These are phyloP conservation scores for Myxozyma vanderwaltii DNA, from an alignment of 805 yeast species.

Conservation along the genomic window DNA sequence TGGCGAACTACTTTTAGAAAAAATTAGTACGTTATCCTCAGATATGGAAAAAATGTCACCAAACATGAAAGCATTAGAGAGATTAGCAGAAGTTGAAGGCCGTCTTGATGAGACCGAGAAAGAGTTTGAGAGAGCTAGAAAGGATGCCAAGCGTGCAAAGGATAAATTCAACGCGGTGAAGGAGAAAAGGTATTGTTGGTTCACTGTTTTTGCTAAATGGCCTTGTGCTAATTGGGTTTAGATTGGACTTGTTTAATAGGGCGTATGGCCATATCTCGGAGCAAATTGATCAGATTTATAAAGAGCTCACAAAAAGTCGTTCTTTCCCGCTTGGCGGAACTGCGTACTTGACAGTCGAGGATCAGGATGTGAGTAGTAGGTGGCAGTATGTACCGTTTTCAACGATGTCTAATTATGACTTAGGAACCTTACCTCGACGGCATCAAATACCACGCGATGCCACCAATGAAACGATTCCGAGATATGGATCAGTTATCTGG, in stretches of 20 bases:
- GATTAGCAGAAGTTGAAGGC: constrained; percentile 67
- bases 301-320: constrained; percentile 75
- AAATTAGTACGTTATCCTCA: constrained; percentile 37
- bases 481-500: constrained; percentile 93
- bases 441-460: constrained; percentile 89
- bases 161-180: constrained; percentile 63
- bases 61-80: constrained; percentile 76
- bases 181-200: constrained; percentile 50
- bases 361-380: constrained; percentile 55
- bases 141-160: constrained; percentile 56
- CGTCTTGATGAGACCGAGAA: constrained; percentile 62
- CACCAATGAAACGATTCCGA: constrained; percentile 89
- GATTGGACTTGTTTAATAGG: constrained; percentile 57
- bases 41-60: constrained; percentile 59
- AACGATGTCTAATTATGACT: not conserved
- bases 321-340: constrained; percentile 85
- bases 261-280: constrained; percentile 78
- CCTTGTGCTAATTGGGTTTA: not conserved
- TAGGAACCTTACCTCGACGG: constrained; percentile 80
- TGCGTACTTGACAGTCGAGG: constrained; percentile 85
- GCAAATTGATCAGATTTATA: constrained; percentile 73
- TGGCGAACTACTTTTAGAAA: constrained; percentile 36
- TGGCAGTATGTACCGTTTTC: too few species aligned
- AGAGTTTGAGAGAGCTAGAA: constrained; percentile 65
- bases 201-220: not conserved